Percentiles rank a stretch among this genome's conserved stretches.
These are phyloP conservation scores for Zygoascus meyerae DNA, from an alignment of 1,139 yeast species.

Conservation along the genomic window DNA sequence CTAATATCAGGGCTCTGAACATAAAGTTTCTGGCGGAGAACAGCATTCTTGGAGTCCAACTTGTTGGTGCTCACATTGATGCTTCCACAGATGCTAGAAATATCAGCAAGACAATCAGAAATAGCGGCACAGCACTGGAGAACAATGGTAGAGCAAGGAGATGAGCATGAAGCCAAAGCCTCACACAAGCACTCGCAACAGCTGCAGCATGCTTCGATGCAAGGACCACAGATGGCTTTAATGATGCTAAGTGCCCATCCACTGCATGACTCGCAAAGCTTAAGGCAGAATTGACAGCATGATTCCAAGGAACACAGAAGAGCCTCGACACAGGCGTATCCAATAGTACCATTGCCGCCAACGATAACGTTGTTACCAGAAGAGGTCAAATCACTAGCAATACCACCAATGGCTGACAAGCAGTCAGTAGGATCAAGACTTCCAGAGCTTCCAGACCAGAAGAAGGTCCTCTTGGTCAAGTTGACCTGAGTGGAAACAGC, in stretches of 20 bases:
- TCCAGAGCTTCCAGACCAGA: background rate
- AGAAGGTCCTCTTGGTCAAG: constrained; percentile 4
- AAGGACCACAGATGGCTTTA: background rate
- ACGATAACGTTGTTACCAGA: background rate
- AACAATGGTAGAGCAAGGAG: background rate
- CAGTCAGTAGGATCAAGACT: background rate
- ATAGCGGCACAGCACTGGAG: background rate
- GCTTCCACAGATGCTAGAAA: background rate
- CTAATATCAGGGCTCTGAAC: background rate
- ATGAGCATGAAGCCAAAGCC: background rate
- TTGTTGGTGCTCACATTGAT: background rate
- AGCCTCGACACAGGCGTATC: constrained; percentile 5
- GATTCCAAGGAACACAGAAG: constrained; percentile 2
- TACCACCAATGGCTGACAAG: background rate
- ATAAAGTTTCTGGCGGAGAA: background rate
- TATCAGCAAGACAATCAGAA: constrained; percentile 5
- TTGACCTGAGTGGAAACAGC: constrained; percentile 1
- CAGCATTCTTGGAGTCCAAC: background rate
- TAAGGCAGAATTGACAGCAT: background rate
- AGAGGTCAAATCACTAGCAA: background rate
- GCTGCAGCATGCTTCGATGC: background rate
- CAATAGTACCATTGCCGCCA: constrained; percentile 1
- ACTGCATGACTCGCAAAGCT: background rate
- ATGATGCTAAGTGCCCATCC: constrained; percentile 1
- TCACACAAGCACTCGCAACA: constrained; percentile 1